These are phyloP conservation scores for Physcomitrellopsis africana DNA, from an alignment of 225 moss, liverwort and hornwort species.

Conservation along the genomic window DNA sequence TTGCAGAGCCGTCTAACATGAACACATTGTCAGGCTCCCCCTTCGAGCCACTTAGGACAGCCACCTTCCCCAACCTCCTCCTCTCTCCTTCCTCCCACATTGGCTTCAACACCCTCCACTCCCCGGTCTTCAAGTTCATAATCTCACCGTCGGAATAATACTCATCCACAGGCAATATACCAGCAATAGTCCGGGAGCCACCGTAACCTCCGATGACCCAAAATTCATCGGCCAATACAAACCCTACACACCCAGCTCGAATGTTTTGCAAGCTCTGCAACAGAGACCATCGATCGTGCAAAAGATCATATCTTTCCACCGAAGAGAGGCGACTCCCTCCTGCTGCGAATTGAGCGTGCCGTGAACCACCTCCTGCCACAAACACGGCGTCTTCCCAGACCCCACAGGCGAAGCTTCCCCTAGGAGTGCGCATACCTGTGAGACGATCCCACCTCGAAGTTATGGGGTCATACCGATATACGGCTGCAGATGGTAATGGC, in stretches of 20 bases:
- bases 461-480: conserved; percentile 56
- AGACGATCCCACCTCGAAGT: conserved; percentile 55
- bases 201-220: conserved; percentile 75
- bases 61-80: conserved; percentile 64
- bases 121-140: conserved; percentile 60
- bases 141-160: conserved; percentile 68
- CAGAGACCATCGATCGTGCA: conserved; percentile 54
- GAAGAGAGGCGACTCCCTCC: conserved; percentile 60
- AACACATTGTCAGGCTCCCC: conserved; percentile 52
- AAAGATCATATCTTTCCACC: conserved; percentile 50
- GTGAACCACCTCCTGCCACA: conserved; percentile 67
- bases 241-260: conserved; percentile 69
- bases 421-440: conserved; percentile 53
- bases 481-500: conserved; percentile 59
- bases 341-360: conserved; percentile 69
- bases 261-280: conserved; percentile 51
- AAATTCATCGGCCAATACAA: conserved; percentile 57
- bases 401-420: conserved; percentile 68
- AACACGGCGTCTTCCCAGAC: conserved; percentile 51
- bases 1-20: conserved; percentile 70
- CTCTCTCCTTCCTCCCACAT: conserved; percentile 78
- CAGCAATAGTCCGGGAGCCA: conserved; percentile 67
- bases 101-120: conserved; percentile 56
- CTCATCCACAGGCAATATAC: conserved; percentile 74
- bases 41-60: conserved; percentile 37